These are phyloP conservation scores for Aspergillus caelatus DNA, from an alignment of 2,329 filamentous ascomycete species.

Conservation along the genomic window DNA sequence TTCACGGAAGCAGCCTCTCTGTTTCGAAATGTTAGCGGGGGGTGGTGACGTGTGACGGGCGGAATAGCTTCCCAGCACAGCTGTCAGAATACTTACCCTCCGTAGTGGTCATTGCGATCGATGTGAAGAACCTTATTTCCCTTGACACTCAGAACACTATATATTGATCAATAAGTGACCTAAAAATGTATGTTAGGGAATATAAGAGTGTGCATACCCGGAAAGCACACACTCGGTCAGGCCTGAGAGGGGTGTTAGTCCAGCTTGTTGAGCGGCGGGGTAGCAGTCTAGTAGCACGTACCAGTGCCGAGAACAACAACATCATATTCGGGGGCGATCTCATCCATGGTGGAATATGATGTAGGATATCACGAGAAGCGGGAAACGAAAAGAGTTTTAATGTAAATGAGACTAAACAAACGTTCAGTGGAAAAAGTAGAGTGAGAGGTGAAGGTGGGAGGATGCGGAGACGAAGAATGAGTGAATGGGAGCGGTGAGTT, in stretches of 20 bases:
- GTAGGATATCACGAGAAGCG: constrained; percentile 16
- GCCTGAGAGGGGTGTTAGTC: constrained; percentile 58
- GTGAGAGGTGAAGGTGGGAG: constrained; percentile 13
- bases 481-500: constrained; percentile 17
- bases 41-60: constrained; percentile 15
- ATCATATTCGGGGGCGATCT: constrained; percentile 98
- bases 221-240: constrained; percentile 99
- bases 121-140: constrained; percentile 99
- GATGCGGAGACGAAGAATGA: constrained; percentile 22
- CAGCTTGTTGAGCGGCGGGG: constrained; percentile 36
- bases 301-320: constrained; percentile 97
- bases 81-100: constrained; percentile 68
- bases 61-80: constrained; percentile 19
- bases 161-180: constrained; percentile 19
- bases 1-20: constrained; percentile 96
- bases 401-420: background rate
- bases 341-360: constrained; percentile 72
- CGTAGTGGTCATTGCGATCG: constrained; percentile 97
- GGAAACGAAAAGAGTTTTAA: constrained; percentile 14
- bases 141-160: constrained; percentile 92
- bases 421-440: background rate
- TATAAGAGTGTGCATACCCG: constrained; percentile 63
- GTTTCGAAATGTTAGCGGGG: constrained; percentile 33
- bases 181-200: constrained; percentile 14
- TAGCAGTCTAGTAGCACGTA: constrained; percentile 52